phyloP scores from a whole-genome alignment of 2,329 filamentous ascomycete species.

The Nemania sp. region DNA sequence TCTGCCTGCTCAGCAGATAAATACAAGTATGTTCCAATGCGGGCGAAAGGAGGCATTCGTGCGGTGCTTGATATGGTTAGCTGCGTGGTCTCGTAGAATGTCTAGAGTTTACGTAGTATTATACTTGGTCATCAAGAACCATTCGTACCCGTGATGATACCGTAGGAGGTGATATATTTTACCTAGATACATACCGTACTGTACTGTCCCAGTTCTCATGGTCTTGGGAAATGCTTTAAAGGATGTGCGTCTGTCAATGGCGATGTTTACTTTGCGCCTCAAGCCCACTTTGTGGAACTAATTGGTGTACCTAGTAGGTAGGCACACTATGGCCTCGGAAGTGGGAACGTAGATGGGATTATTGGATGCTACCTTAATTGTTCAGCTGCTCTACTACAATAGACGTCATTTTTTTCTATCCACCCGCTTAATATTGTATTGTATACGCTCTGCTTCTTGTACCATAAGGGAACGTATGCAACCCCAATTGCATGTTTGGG shows the following conservation, averaged over 20 bases:
- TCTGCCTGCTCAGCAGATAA: not conserved
- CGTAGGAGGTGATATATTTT: too few relatives aligned
- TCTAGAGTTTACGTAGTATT: too few relatives aligned
- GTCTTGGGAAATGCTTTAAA: not conserved
- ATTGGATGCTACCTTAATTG: conserved; percentile 3
- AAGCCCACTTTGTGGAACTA: not conserved
- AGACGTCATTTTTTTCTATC: not conserved
- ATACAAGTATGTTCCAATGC: not conserved
- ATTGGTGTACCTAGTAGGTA: not conserved
- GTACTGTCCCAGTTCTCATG: not conserved
- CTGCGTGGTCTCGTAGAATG: not conserved
- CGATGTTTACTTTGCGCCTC: not conserved
- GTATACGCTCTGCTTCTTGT: not conserved
- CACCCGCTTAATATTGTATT: not conserved
- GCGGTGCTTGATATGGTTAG: conserved; percentile 4
- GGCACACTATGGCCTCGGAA: not conserved
- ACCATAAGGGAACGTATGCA: conserved; percentile 5
- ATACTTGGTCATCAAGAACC: too few relatives aligned
- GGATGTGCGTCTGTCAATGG: not conserved
- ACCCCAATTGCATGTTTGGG: conserved; percentile 3
- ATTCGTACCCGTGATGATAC: too few relatives aligned
- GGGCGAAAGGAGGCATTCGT: not conserved
- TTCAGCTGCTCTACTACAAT: conserved; percentile 1
- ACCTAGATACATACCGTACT: not conserved
- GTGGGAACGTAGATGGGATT: not conserved